A percentile compares a stretch with the other conserved stretches of the same genome.
These are phyloP conservation scores for Lachnellula cervina DNA, from an alignment of 2,329 filamentous ascomycete species.

Conservation along the genomic window DNA sequence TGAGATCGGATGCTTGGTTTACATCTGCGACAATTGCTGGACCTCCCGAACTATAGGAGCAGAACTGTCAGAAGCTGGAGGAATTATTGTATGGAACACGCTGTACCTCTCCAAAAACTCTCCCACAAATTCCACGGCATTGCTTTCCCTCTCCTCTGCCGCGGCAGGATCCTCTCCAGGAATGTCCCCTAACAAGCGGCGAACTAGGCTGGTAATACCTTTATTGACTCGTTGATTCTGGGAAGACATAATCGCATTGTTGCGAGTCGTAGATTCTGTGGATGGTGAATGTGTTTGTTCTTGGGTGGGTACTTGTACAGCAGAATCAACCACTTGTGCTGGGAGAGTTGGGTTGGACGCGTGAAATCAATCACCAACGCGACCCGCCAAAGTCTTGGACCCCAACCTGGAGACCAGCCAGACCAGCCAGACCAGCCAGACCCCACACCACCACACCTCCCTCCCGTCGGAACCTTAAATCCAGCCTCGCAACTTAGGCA, in stretches of 20 bases:
- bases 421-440: neutral
- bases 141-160: conserved; percentile 64
- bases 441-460: neutral
- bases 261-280: conserved; percentile 7
- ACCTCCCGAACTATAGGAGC: conserved; percentile 20
- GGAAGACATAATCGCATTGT: conserved; percentile 32
- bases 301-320: neutral
- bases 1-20: conserved; percentile 88
- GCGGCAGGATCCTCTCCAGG: conserved; percentile 62
- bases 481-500: conserved; percentile 5
- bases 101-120: conserved; percentile 38
- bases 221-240: conserved; percentile 62
- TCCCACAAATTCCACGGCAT: conserved; percentile 48
- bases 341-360: too few relatives aligned
- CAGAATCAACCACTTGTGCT: neutral
- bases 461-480: neutral
- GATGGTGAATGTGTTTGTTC: neutral
- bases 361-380: neutral
- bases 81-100: neutral
- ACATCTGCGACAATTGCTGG: conserved; percentile 47
- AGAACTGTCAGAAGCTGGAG: conserved; percentile 9
- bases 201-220: conserved; percentile 74
- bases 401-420: neutral
- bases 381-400: neutral
- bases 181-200: conserved; percentile 64